Base-by-base conservation (phyloP, 2,329 filamentous ascomycete species). In the Arthrobotrys pseudoclavata region DNA sequence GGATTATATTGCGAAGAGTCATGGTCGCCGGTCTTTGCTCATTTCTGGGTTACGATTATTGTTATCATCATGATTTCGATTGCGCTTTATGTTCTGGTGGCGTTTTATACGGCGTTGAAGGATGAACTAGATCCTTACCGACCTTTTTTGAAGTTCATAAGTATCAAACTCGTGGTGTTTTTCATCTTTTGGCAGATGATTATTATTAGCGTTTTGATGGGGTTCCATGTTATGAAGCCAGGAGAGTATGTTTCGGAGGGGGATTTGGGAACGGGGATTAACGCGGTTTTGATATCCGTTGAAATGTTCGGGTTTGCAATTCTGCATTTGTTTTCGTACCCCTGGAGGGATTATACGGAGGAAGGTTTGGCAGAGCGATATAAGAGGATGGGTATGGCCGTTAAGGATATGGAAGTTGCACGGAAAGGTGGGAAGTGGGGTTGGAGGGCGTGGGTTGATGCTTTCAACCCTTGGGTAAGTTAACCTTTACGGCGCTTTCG, bases 91-190 rank as follows among this genome's bases (percentile, higher is more conserved):
- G 94, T 91, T 83, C 84, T 97, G 50, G 90, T 96, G 79, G 93
- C 97, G 81, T 96, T 96, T 83, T 97, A 97, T 83, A 83, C 92
- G 31, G 92, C 96, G 83, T 86, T 96, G 53, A 90, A 89, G 79
- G 84, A 86, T 0, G 88, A 92, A 74, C 86, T 97, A 26, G 86
- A 87, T 6, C 87, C 90, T 67, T 89, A 96, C 82, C 87, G 85
- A 18, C 91, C 93, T 0, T 91, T 95, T 80, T 84, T 95, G 79
- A 97, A 97, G 84, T 90, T 97, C 26, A 82, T 93, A 20, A 91
- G 92, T 81, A 96, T 97, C 84, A 97, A 97, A 84, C 87, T 96
- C 29, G 93, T 96, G 82, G 93, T 97, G 82, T 97, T 97, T 86
- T 87, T 97, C 80, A 94, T 91, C 40, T 96, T 96, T 84, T 97